Evolutionary conservation across 2,329 filamentous ascomycete species (phyloP).

Genomic region (Claviceps quebecensis): DNA sequence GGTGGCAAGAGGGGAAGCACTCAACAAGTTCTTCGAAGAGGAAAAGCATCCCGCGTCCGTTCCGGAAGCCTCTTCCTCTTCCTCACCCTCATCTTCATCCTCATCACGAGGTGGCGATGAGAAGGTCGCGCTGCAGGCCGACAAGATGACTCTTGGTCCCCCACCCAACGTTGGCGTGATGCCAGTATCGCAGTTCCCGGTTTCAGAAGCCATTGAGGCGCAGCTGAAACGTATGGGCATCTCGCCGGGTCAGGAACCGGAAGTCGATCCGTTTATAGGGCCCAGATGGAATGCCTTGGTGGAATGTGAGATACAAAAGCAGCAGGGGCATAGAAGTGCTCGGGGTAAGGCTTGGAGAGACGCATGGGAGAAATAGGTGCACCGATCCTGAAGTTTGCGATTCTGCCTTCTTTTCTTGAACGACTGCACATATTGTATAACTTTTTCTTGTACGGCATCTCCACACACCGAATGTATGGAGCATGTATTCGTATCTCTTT

Average conservation of each 20-base stretch:
- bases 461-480: too few species aligned
- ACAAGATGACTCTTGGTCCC: background rate
- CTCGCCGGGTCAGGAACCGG: background rate
- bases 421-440: too few species aligned
- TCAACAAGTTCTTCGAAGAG: conserved; percentile 25
- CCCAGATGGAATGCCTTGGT: conserved; percentile 5
- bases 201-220: conserved; percentile 2
- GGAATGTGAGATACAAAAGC: background rate
- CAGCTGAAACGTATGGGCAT: background rate
- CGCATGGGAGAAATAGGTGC: too few species aligned
- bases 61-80: too few species aligned
- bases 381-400: too few species aligned
- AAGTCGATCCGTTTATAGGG: conserved; percentile 4
- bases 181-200: background rate
- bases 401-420: too few species aligned
- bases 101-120: background rate
- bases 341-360: background rate
- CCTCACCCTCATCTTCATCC: too few species aligned
- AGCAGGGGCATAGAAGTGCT: background rate
- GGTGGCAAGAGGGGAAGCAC: conserved; percentile 25
- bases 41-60: conserved; percentile 19
- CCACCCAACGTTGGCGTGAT: conserved; percentile 7
- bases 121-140: background rate
- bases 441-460: too few species aligned
- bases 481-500: too few species aligned